A percentile compares a stretch with the other conserved stretches of the same genome.
phyloP scores from a whole-genome alignment of 495 filamentous ascomycete genomes.

The Trichoderma gamsii region DNA sequence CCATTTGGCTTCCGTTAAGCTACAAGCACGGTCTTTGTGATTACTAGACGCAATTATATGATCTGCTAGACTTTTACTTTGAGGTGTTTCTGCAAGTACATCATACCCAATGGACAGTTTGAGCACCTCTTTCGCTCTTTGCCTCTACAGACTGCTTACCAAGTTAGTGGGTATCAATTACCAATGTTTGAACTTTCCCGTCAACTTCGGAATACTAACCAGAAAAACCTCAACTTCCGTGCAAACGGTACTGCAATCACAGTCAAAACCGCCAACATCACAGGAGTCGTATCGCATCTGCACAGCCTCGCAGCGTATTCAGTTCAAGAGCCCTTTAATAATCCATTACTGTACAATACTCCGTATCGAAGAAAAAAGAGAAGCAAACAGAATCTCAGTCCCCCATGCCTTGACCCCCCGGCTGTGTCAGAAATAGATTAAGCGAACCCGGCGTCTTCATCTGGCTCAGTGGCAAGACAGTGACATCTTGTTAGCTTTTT shows the following conservation, averaged over 20 bases:
- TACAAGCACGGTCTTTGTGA: too few relatives aligned
- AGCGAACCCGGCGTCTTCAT: not conserved
- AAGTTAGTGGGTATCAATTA: too few relatives aligned
- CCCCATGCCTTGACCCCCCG: not conserved
- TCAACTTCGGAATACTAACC: too few relatives aligned
- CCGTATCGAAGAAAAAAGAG: not conserved
- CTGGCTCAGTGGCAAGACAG: not conserved
- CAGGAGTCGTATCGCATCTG: not conserved
- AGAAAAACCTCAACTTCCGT: not conserved
- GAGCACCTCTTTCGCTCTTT: too few relatives aligned
- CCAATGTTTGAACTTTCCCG: too few relatives aligned
- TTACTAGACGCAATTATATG: too few relatives aligned
- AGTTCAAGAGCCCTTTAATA: not conserved
- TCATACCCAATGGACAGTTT: too few relatives aligned
- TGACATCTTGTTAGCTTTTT: not conserved
- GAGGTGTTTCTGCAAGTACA: too few relatives aligned
- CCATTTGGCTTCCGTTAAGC: too few relatives aligned
- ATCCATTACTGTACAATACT: too few relatives aligned
- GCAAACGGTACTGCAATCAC: slow-evolving; percentile 4
- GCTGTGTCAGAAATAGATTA: slow-evolving; percentile 10
- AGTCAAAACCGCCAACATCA: not conserved
- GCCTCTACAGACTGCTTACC: too few relatives aligned
- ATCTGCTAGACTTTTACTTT: too few relatives aligned
- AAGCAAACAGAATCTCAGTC: not conserved
- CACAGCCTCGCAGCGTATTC: not conserved